phyloP scores from a whole-genome alignment of 805 yeast species.

The Kockiozyma suomiensis region DNA sequence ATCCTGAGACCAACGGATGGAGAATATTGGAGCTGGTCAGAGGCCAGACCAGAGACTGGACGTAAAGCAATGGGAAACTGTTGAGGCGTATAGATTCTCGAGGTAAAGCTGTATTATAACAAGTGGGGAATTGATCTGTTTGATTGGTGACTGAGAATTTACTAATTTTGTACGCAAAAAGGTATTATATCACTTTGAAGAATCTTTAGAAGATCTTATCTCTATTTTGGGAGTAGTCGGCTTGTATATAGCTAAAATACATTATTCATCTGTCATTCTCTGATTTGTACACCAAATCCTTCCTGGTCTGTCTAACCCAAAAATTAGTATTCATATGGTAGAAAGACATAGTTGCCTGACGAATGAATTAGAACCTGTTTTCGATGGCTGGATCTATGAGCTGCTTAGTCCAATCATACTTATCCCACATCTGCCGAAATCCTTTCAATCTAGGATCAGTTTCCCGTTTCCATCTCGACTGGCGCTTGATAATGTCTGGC shows the following conservation, averaged over 20 bases:
- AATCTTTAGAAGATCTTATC: background rate
- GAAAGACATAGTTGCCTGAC: too few species aligned
- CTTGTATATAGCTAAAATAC: background rate
- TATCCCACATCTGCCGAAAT: constrained; percentile 45
- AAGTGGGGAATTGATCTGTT: too few species aligned
- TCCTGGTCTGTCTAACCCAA: too few species aligned
- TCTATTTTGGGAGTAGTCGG: background rate
- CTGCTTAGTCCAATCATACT: constrained; percentile 42
- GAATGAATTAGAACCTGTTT: background rate
- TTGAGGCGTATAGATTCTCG: too few species aligned
- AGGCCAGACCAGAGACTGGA: constrained; percentile 86
- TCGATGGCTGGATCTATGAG: constrained; percentile 14
- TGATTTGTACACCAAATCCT: too few species aligned
- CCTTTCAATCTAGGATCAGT: constrained; percentile 41
- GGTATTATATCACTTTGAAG: too few species aligned
- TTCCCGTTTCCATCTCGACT: constrained; percentile 39
- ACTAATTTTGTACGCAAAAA: too few species aligned
- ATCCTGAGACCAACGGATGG: constrained; percentile 96
- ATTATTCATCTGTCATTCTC: too few species aligned
- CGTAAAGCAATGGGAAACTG: constrained; percentile 44
- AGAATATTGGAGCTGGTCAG: constrained; percentile 90
- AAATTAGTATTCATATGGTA: too few species aligned
- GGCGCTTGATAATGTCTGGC: constrained; percentile 43
- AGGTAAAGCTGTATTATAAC: too few species aligned
- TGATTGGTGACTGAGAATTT: too few species aligned